phyloP scores from a whole-genome alignment of 2,329 filamentous ascomycete species.

The Madurella fahalii region DNA sequence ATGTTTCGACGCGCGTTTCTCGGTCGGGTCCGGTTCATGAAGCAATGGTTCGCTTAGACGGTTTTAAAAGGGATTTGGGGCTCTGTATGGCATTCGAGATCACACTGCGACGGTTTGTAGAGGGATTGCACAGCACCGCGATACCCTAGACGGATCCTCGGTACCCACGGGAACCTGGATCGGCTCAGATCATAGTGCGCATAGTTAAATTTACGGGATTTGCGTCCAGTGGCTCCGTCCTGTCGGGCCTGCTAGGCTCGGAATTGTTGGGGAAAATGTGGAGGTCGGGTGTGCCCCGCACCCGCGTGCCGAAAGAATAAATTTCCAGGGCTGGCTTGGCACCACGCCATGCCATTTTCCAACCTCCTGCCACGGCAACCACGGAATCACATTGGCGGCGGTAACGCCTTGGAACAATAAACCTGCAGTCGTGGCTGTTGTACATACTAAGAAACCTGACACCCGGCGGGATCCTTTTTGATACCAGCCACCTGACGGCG shows the following conservation, averaged over 20 bases:
- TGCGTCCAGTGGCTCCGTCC: not conserved
- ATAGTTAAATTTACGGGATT: too few relatives aligned
- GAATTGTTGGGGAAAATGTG: not conserved
- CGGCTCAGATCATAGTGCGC: too few relatives aligned
- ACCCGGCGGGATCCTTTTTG: too few relatives aligned
- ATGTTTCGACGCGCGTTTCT: not conserved
- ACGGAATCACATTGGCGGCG: not conserved
- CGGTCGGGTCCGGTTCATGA: not conserved
- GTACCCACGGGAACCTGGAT: not conserved
- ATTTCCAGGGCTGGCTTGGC: too few relatives aligned
- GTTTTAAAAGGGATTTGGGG: not conserved
- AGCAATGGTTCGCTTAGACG: not conserved
- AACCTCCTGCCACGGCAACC: not conserved
- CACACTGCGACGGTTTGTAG: slow-evolving; percentile 3
- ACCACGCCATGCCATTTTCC: not conserved
- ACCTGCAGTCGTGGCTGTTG: not conserved
- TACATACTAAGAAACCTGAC: not conserved
- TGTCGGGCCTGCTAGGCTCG: too few relatives aligned
- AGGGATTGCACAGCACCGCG: not conserved
- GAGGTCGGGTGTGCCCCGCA: not conserved
- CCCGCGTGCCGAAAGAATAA: too few relatives aligned
- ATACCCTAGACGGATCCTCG: not conserved
- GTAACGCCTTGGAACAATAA: not conserved
- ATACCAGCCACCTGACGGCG: too few relatives aligned
- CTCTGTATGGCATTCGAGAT: slow-evolving; percentile 3